These are phyloP conservation scores for Torulaspora microellipsoides DNA, from an alignment of 805 yeast genomes.

Conservation along the genomic window DNA sequence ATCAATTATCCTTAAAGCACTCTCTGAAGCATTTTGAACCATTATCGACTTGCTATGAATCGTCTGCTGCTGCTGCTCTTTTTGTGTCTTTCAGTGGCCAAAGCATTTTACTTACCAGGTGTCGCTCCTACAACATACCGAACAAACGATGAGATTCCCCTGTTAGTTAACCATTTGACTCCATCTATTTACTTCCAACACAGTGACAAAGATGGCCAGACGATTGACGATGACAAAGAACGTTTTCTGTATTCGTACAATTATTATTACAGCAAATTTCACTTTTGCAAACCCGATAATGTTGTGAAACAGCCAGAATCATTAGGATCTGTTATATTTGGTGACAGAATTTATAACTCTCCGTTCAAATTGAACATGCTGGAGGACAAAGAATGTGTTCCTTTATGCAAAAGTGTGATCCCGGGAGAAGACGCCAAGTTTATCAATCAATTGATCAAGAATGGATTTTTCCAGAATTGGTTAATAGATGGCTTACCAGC, in stretches of 20 bases:
- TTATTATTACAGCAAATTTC: slow-evolving; percentile 77
- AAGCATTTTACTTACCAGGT: slow-evolving; percentile 88
- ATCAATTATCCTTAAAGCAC: too few species aligned
- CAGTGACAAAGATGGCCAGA: slow-evolving; percentile 37
- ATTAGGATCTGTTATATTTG: slow-evolving; percentile 87
- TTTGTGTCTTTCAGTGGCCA: slow-evolving; percentile 7
- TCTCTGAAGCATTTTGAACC: too few species aligned
- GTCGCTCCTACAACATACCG: slow-evolving; percentile 90
- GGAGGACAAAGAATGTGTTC: slow-evolving; percentile 60
- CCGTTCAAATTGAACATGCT: slow-evolving; percentile 82
- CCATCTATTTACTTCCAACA: slow-evolving; percentile 54
- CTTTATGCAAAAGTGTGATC: slow-evolving; percentile 59
- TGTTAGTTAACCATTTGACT: slow-evolving; percentile 85
- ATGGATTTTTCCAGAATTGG: slow-evolving; percentile 89
- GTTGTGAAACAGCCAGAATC: slow-evolving; percentile 72
- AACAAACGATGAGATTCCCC: slow-evolving; percentile 65
- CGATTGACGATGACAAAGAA: slow-evolving; percentile 39
- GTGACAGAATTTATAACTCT: slow-evolving; percentile 91
- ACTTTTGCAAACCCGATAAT: slow-evolving; percentile 68
- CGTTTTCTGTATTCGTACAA: slow-evolving; percentile 70
- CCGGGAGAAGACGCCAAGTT: slow-evolving; percentile 65
- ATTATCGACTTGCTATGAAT: too few species aligned
- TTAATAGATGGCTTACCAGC: slow-evolving; percentile 92
- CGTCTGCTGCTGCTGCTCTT: slow-evolving; percentile 1
- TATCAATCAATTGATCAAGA: slow-evolving; percentile 71